These are phyloP conservation scores for Fusarium algeriense DNA, from an alignment of 2,329 filamentous ascomycete species.

Conservation along the genomic window DNA sequence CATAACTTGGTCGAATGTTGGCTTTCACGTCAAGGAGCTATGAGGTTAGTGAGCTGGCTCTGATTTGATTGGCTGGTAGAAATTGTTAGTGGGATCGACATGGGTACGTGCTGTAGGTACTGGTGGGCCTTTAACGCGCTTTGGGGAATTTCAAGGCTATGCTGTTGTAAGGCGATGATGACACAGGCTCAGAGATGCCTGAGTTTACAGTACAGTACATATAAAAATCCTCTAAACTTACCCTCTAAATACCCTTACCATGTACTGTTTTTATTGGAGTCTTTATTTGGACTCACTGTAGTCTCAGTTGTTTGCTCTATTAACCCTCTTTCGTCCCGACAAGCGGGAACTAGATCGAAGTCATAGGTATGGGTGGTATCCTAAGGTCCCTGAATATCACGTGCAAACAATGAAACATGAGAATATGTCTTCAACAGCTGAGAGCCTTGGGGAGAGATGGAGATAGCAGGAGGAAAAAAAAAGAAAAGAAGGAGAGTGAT, in stretches of 20 bases:
- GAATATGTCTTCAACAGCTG: neutral
- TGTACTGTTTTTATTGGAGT: no score
- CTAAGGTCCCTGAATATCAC: slow-evolving; percentile 6
- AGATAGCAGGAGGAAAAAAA: neutral
- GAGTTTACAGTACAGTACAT: neutral
- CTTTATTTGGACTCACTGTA: no score
- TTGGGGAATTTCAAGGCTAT: slow-evolving; percentile 15
- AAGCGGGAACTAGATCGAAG: slow-evolving; percentile 6
- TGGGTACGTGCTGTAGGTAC: neutral
- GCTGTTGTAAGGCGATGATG: neutral
- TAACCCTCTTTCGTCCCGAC: slow-evolving; percentile 2
- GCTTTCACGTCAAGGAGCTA: slow-evolving; percentile 25
- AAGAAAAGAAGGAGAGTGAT: neutral
- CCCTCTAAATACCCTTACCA: no score
- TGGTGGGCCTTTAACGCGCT: slow-evolving; percentile 19
- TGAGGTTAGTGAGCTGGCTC: slow-evolving; percentile 25
- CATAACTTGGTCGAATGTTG: slow-evolving; percentile 13
- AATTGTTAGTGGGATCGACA: slow-evolving; percentile 37
- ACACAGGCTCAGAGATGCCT: neutral
- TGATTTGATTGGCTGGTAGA: slow-evolving; percentile 27
- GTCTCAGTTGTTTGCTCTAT: neutral
- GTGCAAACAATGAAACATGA: neutral
- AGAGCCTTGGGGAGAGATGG: no score
- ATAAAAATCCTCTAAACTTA: neutral
- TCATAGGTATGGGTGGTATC: neutral